A percentile compares a stretch with the other conserved stretches of the same genome.
Conservation (phyloP, 768 basidiomycete species). For the Lactarius indigo region DNA sequence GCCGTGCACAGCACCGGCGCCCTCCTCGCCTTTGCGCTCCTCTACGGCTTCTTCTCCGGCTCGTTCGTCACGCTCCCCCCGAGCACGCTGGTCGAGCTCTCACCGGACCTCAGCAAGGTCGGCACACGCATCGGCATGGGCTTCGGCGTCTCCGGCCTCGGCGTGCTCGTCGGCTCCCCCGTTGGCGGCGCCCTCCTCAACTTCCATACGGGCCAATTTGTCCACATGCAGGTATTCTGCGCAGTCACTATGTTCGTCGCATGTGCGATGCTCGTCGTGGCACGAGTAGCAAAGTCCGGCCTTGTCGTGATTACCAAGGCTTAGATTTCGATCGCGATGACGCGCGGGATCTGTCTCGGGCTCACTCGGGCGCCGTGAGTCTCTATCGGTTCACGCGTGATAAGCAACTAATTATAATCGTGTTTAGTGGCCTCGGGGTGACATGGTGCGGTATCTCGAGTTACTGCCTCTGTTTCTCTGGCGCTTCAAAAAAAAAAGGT, state of each 20-base stretch:
- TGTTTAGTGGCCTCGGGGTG: neutral
- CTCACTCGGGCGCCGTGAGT: neutral
- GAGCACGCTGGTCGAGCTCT: slow-evolving; percentile 10
- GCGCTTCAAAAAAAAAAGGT: too few species aligned
- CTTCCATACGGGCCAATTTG: slow-evolving; percentile 12
- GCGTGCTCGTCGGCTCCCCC: slow-evolving; percentile 27
- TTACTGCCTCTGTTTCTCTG: neutral
- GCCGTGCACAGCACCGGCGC: slow-evolving; percentile 29
- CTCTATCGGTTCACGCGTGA: too few species aligned
- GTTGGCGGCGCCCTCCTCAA: slow-evolving; percentile 26
- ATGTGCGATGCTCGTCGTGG: neutral
- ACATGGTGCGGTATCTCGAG: neutral
- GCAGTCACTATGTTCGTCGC: slow-evolving; percentile 6
- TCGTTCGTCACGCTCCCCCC: slow-evolving; percentile 22
- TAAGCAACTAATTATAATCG: neutral
- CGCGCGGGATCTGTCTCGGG: neutral
- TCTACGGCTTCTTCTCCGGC: slow-evolving; percentile 39
- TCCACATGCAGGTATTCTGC: slow-evolving; percentile 19
- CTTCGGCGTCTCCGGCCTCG: slow-evolving; percentile 23
- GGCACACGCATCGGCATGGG: slow-evolving; percentile 30
- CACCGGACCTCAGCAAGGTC: slow-evolving; percentile 17
- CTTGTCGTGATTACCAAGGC: slow-evolving; percentile 3
- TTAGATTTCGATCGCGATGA: neutral
- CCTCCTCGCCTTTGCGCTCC: slow-evolving; percentile 33
- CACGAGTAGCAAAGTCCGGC: slow-evolving; percentile 13